Base-by-base conservation (phyloP, 148 eudicot genomes). In the Polygonum maritimum region DNA sequence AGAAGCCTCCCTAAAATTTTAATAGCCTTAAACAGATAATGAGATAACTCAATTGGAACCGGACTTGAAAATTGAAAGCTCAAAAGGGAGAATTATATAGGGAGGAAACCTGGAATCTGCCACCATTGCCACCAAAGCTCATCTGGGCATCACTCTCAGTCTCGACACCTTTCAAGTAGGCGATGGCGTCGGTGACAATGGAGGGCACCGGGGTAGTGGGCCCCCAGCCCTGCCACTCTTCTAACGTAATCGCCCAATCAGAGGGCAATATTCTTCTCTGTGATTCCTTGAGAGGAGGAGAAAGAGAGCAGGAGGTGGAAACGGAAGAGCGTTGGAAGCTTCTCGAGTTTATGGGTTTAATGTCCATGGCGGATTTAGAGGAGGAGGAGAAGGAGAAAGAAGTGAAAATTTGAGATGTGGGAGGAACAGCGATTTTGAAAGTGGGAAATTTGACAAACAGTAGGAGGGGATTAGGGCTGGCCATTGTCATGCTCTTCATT, bases 191-290 rank as follows among this genome's bases (percentile, higher is more conserved):
- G 15, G 70, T 65, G 39, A 94, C 88, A 83, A 85, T 78, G 71
- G 86, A 36, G 31, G 98, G 98, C 0, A 94, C 70, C 13, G 88
- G 87, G 1, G 98, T 90, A 36, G 76, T 47, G 19, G 96, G 85
- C 26, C 96, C 98, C 98, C 98, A 94, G 0, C 76, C 82, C 79
- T 90, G 97, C 98, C 98, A 94, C 81, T 94, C 98, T 71, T 79
- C 84, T 76, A 87, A 77, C 74, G 89, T 80, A 18, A 93, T 73
- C 11, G 45, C 35, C 10, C 79, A 83, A 31, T 77, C 83, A 47
- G 75, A 57, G 38, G 77, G 72, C 49, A 72, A 10, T 72, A 18
- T 73, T 41, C 76, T 48, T 39, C 70, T 36, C 3, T 77, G 73
- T 13, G 71, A 44, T 72, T 78, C 79, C 2, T 44, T 67, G 15